Base-by-base conservation (phyloP, 2,329 filamentous ascomycete genomes). In the Ceratocystis variospora region DNA sequence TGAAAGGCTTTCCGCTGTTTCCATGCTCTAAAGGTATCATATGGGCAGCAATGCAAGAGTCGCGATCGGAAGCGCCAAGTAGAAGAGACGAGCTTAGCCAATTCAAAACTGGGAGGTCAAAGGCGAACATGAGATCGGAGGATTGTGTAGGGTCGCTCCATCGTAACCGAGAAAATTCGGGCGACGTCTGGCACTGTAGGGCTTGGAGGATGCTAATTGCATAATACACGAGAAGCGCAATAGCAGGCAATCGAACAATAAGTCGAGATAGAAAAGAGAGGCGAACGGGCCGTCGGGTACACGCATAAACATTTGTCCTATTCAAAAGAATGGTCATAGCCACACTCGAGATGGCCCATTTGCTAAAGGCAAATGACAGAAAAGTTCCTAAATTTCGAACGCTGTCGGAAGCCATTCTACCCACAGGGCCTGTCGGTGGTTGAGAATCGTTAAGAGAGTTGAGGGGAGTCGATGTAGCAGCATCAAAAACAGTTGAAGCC, bases 281-380 rank as follows among this genome's bases (percentile, higher is more conserved):
- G 8, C 83, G 82, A n/a, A 96, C 79, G 64, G 89, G 85, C 64
- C 92, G 83, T 69, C 94, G 82, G 15, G 90, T 93, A 0, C 92
- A 93, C 53, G 91, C 93, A 75, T 96, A 97, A 71, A 97, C 94
- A 67, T 92, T 87, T 5, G 94, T 95, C 67, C 94, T 85, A 74
- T 97, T 97, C 28, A 97, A 79, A 67, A 96, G 78, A 67, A 97
- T 83, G 25, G 90, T 90, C 80, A 93, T 89, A 46, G 87, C 84
- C 71, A 97, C 86, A 71, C 91, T 96, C 64, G 87, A 86, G 67
- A 97, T 78, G 0, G 93, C 92, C 94, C 94, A 97, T 75, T 88
- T 88, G 75, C 90, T 95, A 0, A 89, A 95, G 55, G 91, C 81
- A 75, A 97, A 99, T 71, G 86, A 88, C 75, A 97, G 92, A 67